phyloP scores from a whole-genome alignment of 306 rosid genomes.

The Cucumis melo region DNA sequence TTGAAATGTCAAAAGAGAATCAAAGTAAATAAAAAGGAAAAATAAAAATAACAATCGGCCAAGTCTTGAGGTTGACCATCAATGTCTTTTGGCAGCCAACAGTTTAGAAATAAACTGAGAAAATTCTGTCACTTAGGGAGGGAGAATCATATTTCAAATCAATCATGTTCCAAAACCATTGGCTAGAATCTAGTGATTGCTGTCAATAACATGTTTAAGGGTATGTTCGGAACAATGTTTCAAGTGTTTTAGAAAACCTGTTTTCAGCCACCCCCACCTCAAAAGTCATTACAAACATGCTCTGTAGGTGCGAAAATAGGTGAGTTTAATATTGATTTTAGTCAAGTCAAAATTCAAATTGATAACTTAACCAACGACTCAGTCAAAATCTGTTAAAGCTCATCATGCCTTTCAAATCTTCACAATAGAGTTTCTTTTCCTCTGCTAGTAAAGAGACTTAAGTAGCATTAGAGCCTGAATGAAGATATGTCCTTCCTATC shows the following conservation, averaged over 20 bases:
- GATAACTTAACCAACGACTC: too few species aligned
- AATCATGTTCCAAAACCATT: not conserved
- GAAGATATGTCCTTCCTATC: not conserved
- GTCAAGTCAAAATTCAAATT: too few species aligned
- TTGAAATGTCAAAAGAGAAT: not conserved
- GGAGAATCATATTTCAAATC: not conserved
- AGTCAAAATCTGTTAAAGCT: not conserved
- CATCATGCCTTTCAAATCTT: not conserved
- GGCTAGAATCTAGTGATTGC: not conserved
- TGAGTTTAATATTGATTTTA: too few species aligned
- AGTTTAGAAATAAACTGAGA: not conserved
- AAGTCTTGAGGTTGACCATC: not conserved
- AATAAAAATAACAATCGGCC: not conserved
- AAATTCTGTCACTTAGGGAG: not conserved
- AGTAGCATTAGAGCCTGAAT: not conserved
- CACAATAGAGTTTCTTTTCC: not conserved
- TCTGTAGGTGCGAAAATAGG: too few species aligned
- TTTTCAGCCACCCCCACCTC: too few species aligned
- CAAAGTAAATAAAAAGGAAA: not conserved
- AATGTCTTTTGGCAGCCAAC: not conserved
- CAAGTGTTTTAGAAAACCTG: too few species aligned
- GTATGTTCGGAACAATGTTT: too few species aligned
- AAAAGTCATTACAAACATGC: too few species aligned
- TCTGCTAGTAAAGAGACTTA: not conserved
- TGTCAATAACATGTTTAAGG: not conserved